Evolutionary conservation across 2,329 filamentous ascomycete species (phyloP), one percentile per base, ranked within the genome.

Genomic region (Hymenoscyphus salicellus): DNA sequence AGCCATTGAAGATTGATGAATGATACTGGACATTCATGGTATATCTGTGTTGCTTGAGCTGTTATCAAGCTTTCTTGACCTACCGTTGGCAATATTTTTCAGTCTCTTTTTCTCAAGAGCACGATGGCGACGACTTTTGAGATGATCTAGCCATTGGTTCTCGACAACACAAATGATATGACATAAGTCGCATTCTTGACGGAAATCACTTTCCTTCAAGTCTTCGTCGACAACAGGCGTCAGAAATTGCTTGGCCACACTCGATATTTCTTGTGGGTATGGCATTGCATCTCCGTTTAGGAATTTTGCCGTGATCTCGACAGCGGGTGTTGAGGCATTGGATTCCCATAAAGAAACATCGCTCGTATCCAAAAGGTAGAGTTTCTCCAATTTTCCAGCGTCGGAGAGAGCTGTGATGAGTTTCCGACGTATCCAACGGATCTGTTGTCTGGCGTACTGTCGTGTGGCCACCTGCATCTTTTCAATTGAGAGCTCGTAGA

Each of bases 341-440:
- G 81, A 75, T 0, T 82, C 71, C 83, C 91, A 97, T 1, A 77
- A 73, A 0, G 80, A 72, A 1, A 88, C 79, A 69, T 95, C 83
- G 1, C 89, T 92, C 67, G 91, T 91, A 77, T 99, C 92, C 0
- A 98, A 78, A 1, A 98, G 78, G 75, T 91, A 98, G 0, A 97
- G 79, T 41, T 80, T 85, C 26, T 84, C 76, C 60, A 85, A 74
- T 1, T 81, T 80, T 8, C 80, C 77, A 17, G 81, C 77, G 20
- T 85, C 83, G 43, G 79, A 81, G 32, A 95, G 79, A 0, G 88
- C 86, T 10, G 89, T 87, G 52, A 95, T 83, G 30, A 96, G 83
- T 74, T 96, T 96, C 70, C 89, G 85, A 17, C 89, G 85, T 63
- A 98, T 96, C 92, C 93, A 99, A 65, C 89, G 86, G 20, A 91